These are phyloP conservation scores for Starmerella roubikii DNA, from an alignment of 805 yeast genomes.

Conservation along the genomic window DNA sequence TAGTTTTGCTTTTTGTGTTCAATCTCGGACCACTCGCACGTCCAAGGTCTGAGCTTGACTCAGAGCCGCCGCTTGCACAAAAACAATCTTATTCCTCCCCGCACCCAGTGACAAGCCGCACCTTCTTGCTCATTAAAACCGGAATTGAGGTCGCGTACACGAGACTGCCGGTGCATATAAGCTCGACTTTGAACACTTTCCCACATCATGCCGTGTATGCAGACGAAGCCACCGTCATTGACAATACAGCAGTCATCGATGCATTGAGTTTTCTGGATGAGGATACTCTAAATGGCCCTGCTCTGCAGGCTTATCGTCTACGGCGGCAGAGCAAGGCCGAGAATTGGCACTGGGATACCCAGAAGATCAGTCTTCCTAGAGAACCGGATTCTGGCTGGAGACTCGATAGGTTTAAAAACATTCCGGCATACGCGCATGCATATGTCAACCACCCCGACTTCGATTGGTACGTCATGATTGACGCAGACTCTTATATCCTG, in stretches of 20 bases:
- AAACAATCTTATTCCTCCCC: no score
- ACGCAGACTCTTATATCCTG: slow-evolving; percentile 27
- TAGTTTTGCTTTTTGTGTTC: no score
- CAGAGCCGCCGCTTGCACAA: no score
- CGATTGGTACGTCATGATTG: slow-evolving; percentile 30
- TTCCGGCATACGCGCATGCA: slow-evolving; percentile 30
- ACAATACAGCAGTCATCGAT: slow-evolving; percentile 26
- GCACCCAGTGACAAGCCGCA: no score
- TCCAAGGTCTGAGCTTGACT: no score
- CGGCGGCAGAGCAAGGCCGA: slow-evolving; percentile 19
- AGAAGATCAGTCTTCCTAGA: slow-evolving; percentile 6
- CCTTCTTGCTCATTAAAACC: slow-evolving; percentile 28
- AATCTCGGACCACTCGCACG: no score
- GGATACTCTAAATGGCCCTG: slow-evolving; percentile 16
- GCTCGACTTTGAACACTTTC: slow-evolving; percentile 25
- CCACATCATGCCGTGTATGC: slow-evolving; percentile 27
- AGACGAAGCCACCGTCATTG: slow-evolving; percentile 24
- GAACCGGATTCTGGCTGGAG: slow-evolving; percentile 25
- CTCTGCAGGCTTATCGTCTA: slow-evolving; percentile 20
- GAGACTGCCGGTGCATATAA: slow-evolving; percentile 28
- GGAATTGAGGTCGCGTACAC: slow-evolving; percentile 27
- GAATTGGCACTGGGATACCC: slow-evolving; percentile 19
- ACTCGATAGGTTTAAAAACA: slow-evolving; percentile 28
- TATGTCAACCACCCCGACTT: slow-evolving; percentile 19
- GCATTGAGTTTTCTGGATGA: slow-evolving; percentile 21